Evolutionary conservation across 371 early-diverging fungal species (phyloP).

Genomic region (Chytridium lagenaria): DNA sequence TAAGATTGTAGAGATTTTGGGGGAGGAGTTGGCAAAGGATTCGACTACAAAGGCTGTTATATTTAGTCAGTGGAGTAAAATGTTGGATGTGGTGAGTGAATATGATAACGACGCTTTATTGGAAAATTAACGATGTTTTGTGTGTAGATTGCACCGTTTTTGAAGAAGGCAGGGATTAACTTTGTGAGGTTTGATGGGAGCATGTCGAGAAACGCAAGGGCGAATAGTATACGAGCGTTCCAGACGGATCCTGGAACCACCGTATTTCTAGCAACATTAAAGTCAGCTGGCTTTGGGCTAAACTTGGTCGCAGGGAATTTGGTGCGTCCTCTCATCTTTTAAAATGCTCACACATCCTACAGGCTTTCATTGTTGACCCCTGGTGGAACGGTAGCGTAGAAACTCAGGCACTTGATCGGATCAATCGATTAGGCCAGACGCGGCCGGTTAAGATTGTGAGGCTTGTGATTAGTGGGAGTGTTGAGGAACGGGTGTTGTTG

Average conservation of each 20-base stretch:
- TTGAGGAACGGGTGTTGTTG: slow-evolving; percentile 48
- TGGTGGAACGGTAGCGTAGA: slow-evolving; percentile 78
- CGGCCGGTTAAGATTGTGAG: slow-evolving; percentile 48
- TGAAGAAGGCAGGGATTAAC: slow-evolving; percentile 38
- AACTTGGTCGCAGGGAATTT: slow-evolving; percentile 78
- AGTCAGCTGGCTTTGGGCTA: slow-evolving; percentile 83
- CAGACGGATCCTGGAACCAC: slow-evolving; percentile 14
- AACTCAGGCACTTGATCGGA: slow-evolving; percentile 79
- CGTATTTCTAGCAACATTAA: slow-evolving; percentile 72
- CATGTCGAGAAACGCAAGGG: slow-evolving; percentile 54
- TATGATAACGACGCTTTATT: background rate
- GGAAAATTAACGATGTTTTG: background rate
- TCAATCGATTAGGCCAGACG: slow-evolving; percentile 82
- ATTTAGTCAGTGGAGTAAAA: slow-evolving; percentile 30
- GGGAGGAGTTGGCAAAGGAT: background rate
- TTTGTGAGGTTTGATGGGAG: slow-evolving; percentile 75
- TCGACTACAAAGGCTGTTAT: slow-evolving; percentile 19
- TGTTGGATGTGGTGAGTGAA: slow-evolving; percentile 19
- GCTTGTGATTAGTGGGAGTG: slow-evolving; percentile 46
- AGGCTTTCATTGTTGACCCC: slow-evolving; percentile 77
- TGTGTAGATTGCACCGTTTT: too few species aligned
- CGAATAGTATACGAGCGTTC: slow-evolving; percentile 59
- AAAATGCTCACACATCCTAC: too few species aligned
- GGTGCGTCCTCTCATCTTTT: too few species aligned
- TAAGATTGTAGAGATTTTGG: slow-evolving; percentile 13